Conservation (phyloP, 495 filamentous ascomycete species). For the Cercophora samala region DNA sequence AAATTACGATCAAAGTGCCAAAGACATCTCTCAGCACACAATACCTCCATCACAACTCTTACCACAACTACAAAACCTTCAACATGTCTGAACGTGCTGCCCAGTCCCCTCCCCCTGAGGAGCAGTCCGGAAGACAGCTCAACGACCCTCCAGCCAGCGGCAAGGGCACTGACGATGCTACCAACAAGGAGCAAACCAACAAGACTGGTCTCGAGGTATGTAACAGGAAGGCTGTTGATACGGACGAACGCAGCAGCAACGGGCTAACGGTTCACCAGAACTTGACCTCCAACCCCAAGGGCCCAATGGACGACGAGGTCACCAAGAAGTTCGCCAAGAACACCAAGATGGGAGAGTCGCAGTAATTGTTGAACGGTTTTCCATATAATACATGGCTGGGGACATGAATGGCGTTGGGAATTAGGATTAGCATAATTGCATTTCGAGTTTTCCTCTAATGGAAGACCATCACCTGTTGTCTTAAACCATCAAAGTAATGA, state of each 20-base stretch:
- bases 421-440: neutral
- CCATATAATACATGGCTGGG: neutral
- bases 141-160: slow-evolving; percentile 54
- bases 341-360: slow-evolving; percentile 3
- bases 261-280: slow-evolving; percentile 36
- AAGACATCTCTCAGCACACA: neutral
- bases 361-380: neutral
- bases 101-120: slow-evolving; percentile 77
- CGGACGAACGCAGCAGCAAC: neutral
- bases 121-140: slow-evolving; percentile 62
- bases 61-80: slow-evolving; percentile 1
- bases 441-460: neutral
- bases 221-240: neutral
- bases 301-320: slow-evolving; percentile 64
- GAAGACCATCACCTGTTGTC: neutral
- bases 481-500: no score
- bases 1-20: no score
- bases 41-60: neutral
- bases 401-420: neutral
- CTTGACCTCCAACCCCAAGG: slow-evolving; percentile 64
- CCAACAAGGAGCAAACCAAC: slow-evolving; percentile 49
- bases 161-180: slow-evolving; percentile 47
- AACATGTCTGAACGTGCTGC: slow-evolving; percentile 45
- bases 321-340: slow-evolving; percentile 59
- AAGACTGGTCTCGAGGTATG: slow-evolving; percentile 48